Percentiles rank a stretch among this genome's conserved stretches.
Conservation (phyloP, 345 rosid genomes). For the Brassica carinata region DNA sequence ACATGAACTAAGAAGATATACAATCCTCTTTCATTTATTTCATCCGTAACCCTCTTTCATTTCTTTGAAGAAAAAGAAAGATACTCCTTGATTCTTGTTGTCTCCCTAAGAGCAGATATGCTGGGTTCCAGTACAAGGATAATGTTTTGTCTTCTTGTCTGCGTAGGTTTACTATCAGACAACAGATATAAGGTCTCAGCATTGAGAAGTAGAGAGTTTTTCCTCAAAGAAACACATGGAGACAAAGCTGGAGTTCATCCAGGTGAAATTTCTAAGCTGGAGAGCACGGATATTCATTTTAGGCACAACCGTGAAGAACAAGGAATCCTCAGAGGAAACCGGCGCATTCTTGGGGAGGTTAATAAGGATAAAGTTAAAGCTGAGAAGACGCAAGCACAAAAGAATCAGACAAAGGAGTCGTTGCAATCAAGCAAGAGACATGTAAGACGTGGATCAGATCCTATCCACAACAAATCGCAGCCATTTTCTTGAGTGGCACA, state of each 20-base stretch:
- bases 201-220: constrained; percentile 47
- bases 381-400: constrained; percentile 39
- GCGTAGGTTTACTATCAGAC: constrained; percentile 55
- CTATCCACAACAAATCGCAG: constrained; percentile 75
- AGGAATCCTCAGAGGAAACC: constrained; percentile 29
- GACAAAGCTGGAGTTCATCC: constrained; percentile 35
- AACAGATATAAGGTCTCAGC: constrained; percentile 51
- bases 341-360: constrained; percentile 46
- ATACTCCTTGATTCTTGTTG: constrained; percentile 47
- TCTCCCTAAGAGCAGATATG: constrained; percentile 43
- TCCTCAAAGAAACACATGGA: constrained; percentile 20
- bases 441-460: constrained; percentile 79
- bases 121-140: constrained; percentile 51
- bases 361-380: constrained; percentile 40
- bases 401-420: constrained; percentile 49
- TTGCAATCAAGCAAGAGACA: constrained; percentile 71
- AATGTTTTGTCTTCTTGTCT: constrained; percentile 54
- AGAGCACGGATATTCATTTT: constrained; percentile 38
- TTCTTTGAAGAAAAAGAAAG: constrained; percentile 47
- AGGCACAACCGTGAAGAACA: constrained; percentile 38
- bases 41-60: constrained; percentile 37
- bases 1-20: constrained; percentile 39
- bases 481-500: constrained; percentile 36
- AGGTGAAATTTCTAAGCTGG: constrained; percentile 43
- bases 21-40: constrained; percentile 32